A percentile compares a stretch with the other conserved stretches of the same genome.
Conservation (phyloP, 2,329 filamentous ascomycete species). For the Botrytis deweyae region DNA sequence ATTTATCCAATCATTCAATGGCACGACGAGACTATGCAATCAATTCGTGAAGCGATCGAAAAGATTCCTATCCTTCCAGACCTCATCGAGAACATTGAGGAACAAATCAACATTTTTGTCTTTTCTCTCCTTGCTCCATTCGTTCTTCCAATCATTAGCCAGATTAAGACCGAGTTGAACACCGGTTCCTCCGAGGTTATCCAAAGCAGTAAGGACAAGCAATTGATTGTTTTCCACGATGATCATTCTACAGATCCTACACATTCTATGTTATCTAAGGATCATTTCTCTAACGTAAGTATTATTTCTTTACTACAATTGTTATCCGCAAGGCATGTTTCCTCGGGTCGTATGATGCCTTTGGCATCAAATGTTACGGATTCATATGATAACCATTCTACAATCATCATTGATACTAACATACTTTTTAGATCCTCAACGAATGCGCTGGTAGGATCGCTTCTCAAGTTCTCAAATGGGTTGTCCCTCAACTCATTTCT, state of each 20-base stretch:
- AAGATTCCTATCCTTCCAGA: slow-evolving; percentile 83
- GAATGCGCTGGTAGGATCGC: slow-evolving; percentile 83
- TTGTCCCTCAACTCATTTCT: slow-evolving; percentile 83
- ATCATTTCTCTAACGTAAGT: slow-evolving; percentile 66
- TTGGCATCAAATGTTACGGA: background rate
- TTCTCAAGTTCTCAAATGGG: slow-evolving; percentile 76
- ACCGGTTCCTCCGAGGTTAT: slow-evolving; percentile 88
- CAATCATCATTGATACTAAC: background rate
- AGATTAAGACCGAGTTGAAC: slow-evolving; percentile 83
- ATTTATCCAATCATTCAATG: slow-evolving; percentile 89
- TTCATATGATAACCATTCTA: too few species aligned
- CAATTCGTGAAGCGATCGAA: slow-evolving; percentile 74
- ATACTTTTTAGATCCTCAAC: slow-evolving; percentile 60
- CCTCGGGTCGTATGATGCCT: background rate
- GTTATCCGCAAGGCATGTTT: background rate
- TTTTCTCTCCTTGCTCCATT: slow-evolving; percentile 91
- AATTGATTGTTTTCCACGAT: slow-evolving; percentile 83
- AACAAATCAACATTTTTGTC: slow-evolving; percentile 84
- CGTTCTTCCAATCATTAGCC: slow-evolving; percentile 78
- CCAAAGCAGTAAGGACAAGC: slow-evolving; percentile 76
- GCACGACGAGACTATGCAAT: slow-evolving; percentile 84
- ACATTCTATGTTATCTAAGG: slow-evolving; percentile 94
- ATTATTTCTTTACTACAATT: background rate
- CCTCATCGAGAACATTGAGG: slow-evolving; percentile 80
- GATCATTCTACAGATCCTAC: slow-evolving; percentile 77